Evolutionary conservation across 352 stramenopile species (phyloP).

Genomic region (Phytophthora hybrid): DNA sequence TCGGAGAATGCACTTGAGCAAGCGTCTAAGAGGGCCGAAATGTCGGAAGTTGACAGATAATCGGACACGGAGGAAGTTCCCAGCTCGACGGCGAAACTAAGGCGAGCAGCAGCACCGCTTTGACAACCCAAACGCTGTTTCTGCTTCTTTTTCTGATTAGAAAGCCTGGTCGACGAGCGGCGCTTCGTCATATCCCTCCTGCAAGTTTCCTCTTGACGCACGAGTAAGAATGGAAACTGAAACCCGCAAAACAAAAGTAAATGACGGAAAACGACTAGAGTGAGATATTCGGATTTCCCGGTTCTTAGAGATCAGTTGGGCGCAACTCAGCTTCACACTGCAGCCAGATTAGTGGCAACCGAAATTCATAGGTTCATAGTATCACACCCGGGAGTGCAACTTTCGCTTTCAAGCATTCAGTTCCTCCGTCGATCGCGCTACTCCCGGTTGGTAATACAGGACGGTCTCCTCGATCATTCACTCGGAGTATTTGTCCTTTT

Average conservation of each 20-base stretch:
- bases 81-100: slow-evolving; percentile 16
- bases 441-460: too few relatives aligned
- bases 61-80: neutral
- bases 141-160: slow-evolving; percentile 5
- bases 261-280: neutral
- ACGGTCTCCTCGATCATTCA: too few relatives aligned
- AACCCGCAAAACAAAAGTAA: neutral
- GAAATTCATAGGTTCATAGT: too few relatives aligned
- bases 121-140: neutral
- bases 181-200: neutral
- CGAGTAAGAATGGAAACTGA: neutral
- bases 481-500: neutral
- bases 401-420: too few relatives aligned
- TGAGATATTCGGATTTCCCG: too few relatives aligned
- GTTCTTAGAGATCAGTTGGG: too few relatives aligned
- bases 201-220: neutral
- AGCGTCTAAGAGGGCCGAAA: slow-evolving; percentile 3
- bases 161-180: neutral
- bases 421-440: too few relatives aligned
- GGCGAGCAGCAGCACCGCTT: slow-evolving; percentile 1
- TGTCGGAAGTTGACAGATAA: slow-evolving; percentile 4
- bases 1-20: neutral
- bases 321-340: too few relatives aligned
- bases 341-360: too few relatives aligned
- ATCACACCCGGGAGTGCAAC: too few relatives aligned